Percentiles rank a stretch among this genome's conserved stretches.
Evolutionary conservation across 495 filamentous ascomycete genomes (phyloP).

Genomic region (Aspergillus sclerotiicarbonarius): DNA sequence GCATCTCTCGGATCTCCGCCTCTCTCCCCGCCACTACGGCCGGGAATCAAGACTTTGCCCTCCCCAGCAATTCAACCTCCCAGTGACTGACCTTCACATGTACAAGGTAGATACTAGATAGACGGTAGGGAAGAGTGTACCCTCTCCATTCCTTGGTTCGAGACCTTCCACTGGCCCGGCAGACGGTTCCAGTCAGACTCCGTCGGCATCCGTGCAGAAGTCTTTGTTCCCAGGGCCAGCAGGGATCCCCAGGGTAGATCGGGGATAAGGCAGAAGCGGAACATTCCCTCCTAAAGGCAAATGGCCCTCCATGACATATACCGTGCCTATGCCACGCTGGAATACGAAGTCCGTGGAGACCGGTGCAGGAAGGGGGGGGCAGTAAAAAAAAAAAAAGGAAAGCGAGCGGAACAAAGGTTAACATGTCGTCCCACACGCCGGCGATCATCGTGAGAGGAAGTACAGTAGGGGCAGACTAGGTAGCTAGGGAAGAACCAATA

Average conservation of each 20-base stretch:
- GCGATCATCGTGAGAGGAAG: neutral
- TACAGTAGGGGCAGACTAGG: neutral
- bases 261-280: neutral
- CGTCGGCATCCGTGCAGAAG: constrained; percentile 2
- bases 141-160: neutral
- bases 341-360: constrained; percentile 5
- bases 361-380: neutral
- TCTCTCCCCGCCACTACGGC: neutral
- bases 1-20: constrained; percentile 11
- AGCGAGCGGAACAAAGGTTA: neutral
- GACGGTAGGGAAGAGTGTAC: no score
- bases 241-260: neutral
- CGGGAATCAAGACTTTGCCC: neutral
- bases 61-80: no score
- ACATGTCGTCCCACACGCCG: constrained; percentile 5
- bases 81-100: no score
- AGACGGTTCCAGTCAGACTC: constrained; percentile 1
- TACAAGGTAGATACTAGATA: no score
- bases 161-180: neutral
- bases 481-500: constrained; percentile 5
- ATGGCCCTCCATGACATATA: neutral
- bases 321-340: neutral
- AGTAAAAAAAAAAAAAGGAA: constrained; percentile 3
- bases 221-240: neutral
- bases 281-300: neutral